A percentile compares a stretch with the other conserved stretches of the same genome.
Evolutionary conservation across 768 basidiomycete genomes (phyloP).

Genomic region (Tubosaeta sp.): DNA sequence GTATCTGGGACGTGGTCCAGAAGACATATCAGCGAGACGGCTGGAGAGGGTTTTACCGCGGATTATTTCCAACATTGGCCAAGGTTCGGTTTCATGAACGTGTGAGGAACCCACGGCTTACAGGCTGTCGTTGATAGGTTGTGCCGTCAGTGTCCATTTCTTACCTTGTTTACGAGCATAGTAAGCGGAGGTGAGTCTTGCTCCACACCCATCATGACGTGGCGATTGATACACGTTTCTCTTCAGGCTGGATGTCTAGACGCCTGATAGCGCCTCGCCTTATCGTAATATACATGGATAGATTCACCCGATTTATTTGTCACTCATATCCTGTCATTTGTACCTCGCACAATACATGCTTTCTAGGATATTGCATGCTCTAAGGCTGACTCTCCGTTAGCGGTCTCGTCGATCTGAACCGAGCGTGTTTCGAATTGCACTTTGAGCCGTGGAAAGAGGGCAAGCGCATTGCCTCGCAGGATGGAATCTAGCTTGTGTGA

Average conservation of each 20-base stretch:
- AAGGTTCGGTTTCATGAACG: conserved; percentile 50
- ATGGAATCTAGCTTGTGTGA: conserved; percentile 39
- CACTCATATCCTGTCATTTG: conserved; percentile 23
- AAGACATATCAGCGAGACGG: conserved; percentile 84
- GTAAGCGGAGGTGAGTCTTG: conserved; percentile 63
- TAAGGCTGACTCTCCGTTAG: conserved; percentile 1
- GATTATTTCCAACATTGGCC: conserved; percentile 86
- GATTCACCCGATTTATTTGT: conserved; percentile 22
- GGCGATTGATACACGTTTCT: conserved; percentile 2
- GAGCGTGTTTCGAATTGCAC: neutral
- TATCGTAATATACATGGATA: conserved; percentile 19
- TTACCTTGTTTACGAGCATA: conserved; percentile 90
- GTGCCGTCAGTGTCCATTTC: conserved; percentile 96
- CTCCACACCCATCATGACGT: neutral
- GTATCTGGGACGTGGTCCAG: conserved; percentile 77
- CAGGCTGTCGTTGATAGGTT: conserved; percentile 47
- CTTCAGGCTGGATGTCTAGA: conserved; percentile 59
- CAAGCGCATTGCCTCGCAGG: conserved; percentile 46
- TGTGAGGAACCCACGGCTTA: conserved; percentile 1
- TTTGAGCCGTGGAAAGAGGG: conserved; percentile 45
- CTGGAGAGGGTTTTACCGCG: conserved; percentile 92
- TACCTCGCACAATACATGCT: conserved; percentile 25
- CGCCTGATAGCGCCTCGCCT: conserved; percentile 6
- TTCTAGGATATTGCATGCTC: conserved; percentile 8
- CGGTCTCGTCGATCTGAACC: neutral